Conservation (phyloP, 371 early-diverging fungal species). For the Saksenaea oblongispora region DNA sequence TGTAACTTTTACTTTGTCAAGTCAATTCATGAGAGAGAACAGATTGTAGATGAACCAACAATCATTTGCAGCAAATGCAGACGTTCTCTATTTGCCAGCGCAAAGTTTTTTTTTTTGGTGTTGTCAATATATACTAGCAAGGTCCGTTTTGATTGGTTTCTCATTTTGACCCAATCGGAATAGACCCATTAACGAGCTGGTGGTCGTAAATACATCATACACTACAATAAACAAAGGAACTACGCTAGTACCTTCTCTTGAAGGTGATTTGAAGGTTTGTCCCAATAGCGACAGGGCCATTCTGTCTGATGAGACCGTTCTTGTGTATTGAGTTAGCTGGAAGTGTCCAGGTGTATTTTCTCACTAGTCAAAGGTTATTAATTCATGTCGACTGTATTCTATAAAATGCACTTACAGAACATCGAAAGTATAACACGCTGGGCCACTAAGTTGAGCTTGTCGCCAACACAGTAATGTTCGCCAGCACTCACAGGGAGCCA, state of each 20-base stretch:
- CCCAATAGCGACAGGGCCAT: background rate
- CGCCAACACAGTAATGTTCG: conserved; percentile 50
- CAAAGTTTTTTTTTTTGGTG: no score
- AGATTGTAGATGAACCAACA: no score
- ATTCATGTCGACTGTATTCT: background rate
- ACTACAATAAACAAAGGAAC: background rate
- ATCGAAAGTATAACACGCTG: conserved; percentile 45
- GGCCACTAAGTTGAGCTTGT: conserved; percentile 47
- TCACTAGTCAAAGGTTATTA: background rate
- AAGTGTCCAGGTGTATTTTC: conserved; percentile 13
- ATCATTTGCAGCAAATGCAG: no score
- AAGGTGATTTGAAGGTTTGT: conserved; percentile 8
- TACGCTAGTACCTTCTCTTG: conserved; percentile 7
- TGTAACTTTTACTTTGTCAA: no score
- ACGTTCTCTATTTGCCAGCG: no score
- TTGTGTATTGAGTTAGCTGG: conserved; percentile 17
- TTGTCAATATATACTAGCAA: no score
- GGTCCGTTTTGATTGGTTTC: no score
- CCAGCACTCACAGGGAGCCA: conserved; percentile 17
- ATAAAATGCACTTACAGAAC: conserved; percentile 22
- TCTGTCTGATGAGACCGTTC: background rate
- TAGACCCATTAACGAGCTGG: background rate
- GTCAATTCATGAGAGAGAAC: no score
- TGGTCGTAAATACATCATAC: background rate
- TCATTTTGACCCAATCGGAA: no score